These are phyloP conservation scores for Fagus sylvatica DNA, from an alignment of 306 rosid species.

Conservation along the genomic window DNA sequence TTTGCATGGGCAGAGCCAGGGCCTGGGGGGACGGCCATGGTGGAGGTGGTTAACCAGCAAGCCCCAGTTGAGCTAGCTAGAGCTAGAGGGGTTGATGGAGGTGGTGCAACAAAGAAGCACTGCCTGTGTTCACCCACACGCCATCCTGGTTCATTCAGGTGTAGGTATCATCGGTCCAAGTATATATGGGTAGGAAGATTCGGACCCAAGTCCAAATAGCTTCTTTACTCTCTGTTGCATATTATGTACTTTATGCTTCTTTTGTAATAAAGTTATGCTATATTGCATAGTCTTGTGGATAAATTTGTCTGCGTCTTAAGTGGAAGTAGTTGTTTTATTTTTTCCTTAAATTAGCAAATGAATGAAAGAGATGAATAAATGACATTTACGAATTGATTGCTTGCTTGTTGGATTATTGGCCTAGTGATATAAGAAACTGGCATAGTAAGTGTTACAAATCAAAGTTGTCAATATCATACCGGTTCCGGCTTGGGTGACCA, in stretches of 20 bases:
- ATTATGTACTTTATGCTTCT: not conserved
- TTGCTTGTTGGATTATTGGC: too few relatives aligned
- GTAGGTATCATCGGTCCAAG: constrained; percentile 3
- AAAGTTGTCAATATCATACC: too few relatives aligned
- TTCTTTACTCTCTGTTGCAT: not conserved
- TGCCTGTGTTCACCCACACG: constrained; percentile 1
- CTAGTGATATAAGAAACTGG: too few relatives aligned
- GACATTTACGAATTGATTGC: too few relatives aligned
- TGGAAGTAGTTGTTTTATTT: too few relatives aligned
- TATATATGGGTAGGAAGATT: not conserved
- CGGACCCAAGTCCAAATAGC: not conserved
- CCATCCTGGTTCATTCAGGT: constrained; percentile 8
- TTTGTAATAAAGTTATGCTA: not conserved
- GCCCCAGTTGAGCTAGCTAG: not conserved
- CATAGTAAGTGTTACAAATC: too few relatives aligned
- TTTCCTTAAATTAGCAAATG: too few relatives aligned
- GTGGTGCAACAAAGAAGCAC: not conserved
- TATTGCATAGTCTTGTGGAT: not conserved
- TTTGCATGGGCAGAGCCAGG: not conserved
- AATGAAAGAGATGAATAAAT: too few relatives aligned
- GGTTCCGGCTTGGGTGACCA: too few relatives aligned
- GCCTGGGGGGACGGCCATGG: not conserved
- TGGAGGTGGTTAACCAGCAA: not conserved
- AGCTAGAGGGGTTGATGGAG: not conserved
- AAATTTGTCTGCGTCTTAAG: too few relatives aligned